Evolutionary conservation across 768 basidiomycete species (phyloP), one percentile per base, ranked within the genome.

Genomic region (Phanerochaete carnosa): DNA sequence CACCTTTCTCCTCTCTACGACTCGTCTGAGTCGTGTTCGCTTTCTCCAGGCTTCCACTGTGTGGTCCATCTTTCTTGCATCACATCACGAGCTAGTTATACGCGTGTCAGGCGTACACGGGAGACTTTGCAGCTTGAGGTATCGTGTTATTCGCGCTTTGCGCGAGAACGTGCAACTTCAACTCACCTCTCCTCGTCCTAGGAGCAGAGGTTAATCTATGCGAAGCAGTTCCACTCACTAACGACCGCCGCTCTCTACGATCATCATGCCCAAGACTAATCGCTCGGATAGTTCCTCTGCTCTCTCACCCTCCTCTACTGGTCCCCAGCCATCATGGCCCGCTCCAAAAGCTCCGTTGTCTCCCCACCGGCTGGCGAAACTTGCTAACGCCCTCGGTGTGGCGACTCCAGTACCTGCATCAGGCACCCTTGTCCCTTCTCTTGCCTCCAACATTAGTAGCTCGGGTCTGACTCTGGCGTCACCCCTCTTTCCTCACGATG

Each of bases 321-420:
- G 39, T 8, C 60, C 61, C 11, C 49, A 61, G 25, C 66, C 70
- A 7, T 64, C 77, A 71, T 89, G 89, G 89, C 77, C 76, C 3
- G 84, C 83, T 6, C 90, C 89, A 60, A 88, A 83, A 67, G 72
- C 87, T 25, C 92, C 92, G 3, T 76, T 94, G 8, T 73, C 90
- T 2, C 91, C 92, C 4, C 82, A 89, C 65, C 80, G 89, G 13
- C 84, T 94, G 11, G 92, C 90, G 35, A 90, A 88, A 65, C 78
- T 94, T 25, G 92, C 91, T 16, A 94, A 94, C 69, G 92, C 92
- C 2, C 85, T 94, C 46, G 92, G 92, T 49, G 85, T 94, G 37
- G 79, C 89, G 2, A 87, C 86, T 0, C 92, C 92, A 0, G 70
- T 89, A 55, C 91, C 91, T 5, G 78, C 80, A 29, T 74, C 78